Percentiles rank a stretch among this genome's conserved stretches.
These are phyloP conservation scores for Dendrobium catenatum DNA, from an alignment of 106 monocot genomes.

Conservation along the genomic window DNA sequence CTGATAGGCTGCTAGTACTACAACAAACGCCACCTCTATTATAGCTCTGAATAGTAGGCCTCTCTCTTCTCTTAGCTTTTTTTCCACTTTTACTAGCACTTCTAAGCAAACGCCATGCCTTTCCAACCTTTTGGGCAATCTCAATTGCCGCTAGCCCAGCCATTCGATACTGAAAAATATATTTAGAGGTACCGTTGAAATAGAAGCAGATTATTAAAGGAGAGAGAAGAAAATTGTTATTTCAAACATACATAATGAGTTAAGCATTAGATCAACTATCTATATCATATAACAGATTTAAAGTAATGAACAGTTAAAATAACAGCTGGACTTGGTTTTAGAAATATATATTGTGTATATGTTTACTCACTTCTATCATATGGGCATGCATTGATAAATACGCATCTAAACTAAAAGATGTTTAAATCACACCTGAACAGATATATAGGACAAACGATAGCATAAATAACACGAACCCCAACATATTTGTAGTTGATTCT, in stretches of 20 bases:
- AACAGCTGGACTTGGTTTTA: background rate
- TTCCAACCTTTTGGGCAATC: constrained; percentile 86
- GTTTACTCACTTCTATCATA: background rate
- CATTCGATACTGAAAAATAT: constrained; percentile 66
- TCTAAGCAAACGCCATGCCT: constrained; percentile 59
- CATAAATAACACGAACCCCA: background rate
- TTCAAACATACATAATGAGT: background rate
- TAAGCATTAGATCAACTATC: background rate
- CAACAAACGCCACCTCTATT: constrained; percentile 79
- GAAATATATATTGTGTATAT: background rate
- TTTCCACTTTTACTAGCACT: constrained; percentile 63
- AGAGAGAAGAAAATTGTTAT: background rate
- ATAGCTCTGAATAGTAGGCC: constrained; percentile 34
- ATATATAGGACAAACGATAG: background rate
- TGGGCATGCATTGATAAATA: too few species aligned
- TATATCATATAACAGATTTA: background rate
- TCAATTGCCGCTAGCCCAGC: constrained; percentile 94
- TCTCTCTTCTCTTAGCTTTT: constrained; percentile 62
- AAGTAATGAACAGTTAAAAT: background rate
- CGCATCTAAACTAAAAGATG: too few species aligned
- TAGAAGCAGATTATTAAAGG: background rate
- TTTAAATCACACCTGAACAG: too few species aligned
- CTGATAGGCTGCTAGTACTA: constrained; percentile 22
- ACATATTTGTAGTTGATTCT: background rate
- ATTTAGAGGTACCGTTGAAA: background rate